Evolutionary conservation across 2,329 filamentous ascomycete genomes (phyloP), one percentile per base, ranked within the genome.

Genomic region (Beauveria bassiana): DNA sequence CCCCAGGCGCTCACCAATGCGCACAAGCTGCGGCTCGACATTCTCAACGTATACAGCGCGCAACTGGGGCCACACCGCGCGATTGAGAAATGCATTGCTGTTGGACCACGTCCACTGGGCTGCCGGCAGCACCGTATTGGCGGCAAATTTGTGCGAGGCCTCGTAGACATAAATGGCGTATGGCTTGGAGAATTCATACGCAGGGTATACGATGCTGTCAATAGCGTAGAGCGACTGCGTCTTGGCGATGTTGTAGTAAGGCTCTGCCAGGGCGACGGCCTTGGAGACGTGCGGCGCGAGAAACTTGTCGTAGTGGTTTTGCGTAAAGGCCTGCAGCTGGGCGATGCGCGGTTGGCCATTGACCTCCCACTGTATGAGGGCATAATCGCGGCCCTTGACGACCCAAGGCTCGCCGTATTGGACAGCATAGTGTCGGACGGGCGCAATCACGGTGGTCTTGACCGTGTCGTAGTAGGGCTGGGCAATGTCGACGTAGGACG

Each of bases 1-100:
- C 46, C 92, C 93, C 12, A 99, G 82, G 51, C 93, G 87, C 76
- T 97, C 89, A 14, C 91, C 90, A 69, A 99, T 98, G 68, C 92
- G 91, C 61, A 93, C 84, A 16, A 99, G 81, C 74, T 99, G 96
- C 16, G 96, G 96, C 76, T 98, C 93, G 3, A 99, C 93, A 68
- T 96, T 96, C 70, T 96, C 87, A 12, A 87, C 84, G 70, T 98
- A 98, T 5, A 97, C 77, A 16, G 89, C 81, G 28, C 89, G 86
- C 12, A 97, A 65, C 65, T 89, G 87, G 2, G 93, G 93, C 88
- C 90, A 95, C 18, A 98, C 78, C 2, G 86, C 87, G 52, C 85
- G 84, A 62, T 91, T 85, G 40, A 96, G 76, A 69, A 97, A 93
- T 14, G 82, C 76, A 62, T 86, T 84, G 0, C 84, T 83, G 63